Conservation (phyloP, 768 basidiomycete species). For the Suillus occidentalis region DNA sequence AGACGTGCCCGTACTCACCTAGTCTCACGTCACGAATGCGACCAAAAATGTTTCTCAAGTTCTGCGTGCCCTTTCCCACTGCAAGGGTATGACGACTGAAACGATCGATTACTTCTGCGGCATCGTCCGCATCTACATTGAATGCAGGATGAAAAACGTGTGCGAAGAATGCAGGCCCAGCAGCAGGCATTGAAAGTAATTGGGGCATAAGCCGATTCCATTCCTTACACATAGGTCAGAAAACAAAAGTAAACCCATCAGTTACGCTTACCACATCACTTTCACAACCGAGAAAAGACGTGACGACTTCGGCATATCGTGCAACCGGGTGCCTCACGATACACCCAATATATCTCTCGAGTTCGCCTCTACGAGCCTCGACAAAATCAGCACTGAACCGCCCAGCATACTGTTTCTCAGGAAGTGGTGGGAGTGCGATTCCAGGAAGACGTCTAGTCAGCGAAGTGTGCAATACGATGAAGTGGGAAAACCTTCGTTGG, state of each 20-base stretch:
- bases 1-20: constrained; percentile 42
- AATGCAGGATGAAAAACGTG: constrained; percentile 84
- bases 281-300: constrained; percentile 78
- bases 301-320: constrained; percentile 75
- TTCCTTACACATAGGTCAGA: constrained; percentile 46
- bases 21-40: constrained; percentile 64
- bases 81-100: constrained; percentile 69
- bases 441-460: constrained; percentile 70
- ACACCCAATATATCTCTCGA: constrained; percentile 74
- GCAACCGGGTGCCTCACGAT: constrained; percentile 76
- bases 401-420: constrained; percentile 83
- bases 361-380: constrained; percentile 76
- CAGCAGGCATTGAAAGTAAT: constrained; percentile 58
- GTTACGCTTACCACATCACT: constrained; percentile 60
- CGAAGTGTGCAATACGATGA: constrained; percentile 73
- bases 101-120: constrained; percentile 51
- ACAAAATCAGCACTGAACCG: constrained; percentile 81
- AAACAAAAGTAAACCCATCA: constrained; percentile 2
- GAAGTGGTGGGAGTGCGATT: constrained; percentile 76
- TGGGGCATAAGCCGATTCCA: constrained; percentile 65
- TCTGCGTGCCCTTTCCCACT: constrained; percentile 68
- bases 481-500: constrained; percentile 82
- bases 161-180: constrained; percentile 77
- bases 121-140: constrained; percentile 77
- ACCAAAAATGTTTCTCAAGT: constrained; percentile 60